Evolutionary conservation across 2,329 filamentous ascomycete genomes (phyloP).

Genomic region (Aschersonia sp.): DNA sequence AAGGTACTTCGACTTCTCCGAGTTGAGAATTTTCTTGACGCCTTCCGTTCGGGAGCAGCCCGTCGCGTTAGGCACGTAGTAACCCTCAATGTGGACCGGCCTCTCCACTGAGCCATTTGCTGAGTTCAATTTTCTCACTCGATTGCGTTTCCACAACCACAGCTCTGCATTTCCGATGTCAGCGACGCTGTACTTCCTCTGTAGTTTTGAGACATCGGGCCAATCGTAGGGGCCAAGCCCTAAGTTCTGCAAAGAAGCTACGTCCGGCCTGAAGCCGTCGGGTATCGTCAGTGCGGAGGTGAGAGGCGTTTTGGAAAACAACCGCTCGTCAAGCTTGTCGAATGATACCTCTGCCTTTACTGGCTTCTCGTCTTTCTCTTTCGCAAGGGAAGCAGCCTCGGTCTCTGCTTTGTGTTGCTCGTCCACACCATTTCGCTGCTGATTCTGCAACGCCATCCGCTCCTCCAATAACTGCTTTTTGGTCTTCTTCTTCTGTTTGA

Average conservation of each 20-base stretch:
- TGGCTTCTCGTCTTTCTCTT: slow-evolving; percentile 11
- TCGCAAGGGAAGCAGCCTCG: slow-evolving; percentile 20
- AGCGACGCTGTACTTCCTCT: slow-evolving; percentile 28
- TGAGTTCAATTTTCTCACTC: slow-evolving; percentile 40
- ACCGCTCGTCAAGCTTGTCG: slow-evolving; percentile 30
- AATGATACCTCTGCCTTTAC: slow-evolving; percentile 26
- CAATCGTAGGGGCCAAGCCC: slow-evolving; percentile 27
- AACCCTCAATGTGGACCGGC: slow-evolving; percentile 38
- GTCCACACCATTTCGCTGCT: slow-evolving; percentile 31
- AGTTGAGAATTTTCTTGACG: slow-evolving; percentile 87
- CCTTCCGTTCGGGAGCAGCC: slow-evolving; percentile 87
- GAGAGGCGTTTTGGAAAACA: slow-evolving; percentile 33
- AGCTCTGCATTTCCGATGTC: slow-evolving; percentile 35
- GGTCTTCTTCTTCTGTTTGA: slow-evolving; percentile 56
- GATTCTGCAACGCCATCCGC: slow-evolving; percentile 42
- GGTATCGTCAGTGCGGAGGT: slow-evolving; percentile 29
- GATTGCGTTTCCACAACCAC: slow-evolving; percentile 43
- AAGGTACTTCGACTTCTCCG: slow-evolving; percentile 95
- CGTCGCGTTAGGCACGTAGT: slow-evolving; percentile 73
- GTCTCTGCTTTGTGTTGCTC: slow-evolving; percentile 25
- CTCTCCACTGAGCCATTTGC: slow-evolving; percentile 10
- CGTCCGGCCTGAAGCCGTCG: slow-evolving; percentile 27
- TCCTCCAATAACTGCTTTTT: slow-evolving; percentile 62
- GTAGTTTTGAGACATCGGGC: slow-evolving; percentile 33
- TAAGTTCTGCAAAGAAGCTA: slow-evolving; percentile 29